Conservation (phyloP, 2,329 filamentous ascomycete genomes). For the Triangularia verruculosa region DNA sequence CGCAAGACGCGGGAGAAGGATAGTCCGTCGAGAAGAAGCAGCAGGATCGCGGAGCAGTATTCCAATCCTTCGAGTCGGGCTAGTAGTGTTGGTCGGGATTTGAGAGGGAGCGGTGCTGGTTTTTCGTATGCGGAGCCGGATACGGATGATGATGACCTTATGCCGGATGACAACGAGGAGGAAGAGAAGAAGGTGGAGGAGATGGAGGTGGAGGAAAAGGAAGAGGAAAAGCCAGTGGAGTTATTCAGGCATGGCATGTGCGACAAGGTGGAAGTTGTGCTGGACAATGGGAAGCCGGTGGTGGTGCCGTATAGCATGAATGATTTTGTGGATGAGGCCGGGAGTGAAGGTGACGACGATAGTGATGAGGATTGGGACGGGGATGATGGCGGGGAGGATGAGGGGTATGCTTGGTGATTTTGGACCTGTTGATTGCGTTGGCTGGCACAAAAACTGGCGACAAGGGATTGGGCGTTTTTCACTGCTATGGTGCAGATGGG, state of each 20-base stretch:
- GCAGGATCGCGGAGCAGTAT: conserved; percentile 37
- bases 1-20: conserved; percentile 4
- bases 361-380: conserved; percentile 55
- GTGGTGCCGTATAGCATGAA: conserved; percentile 68
- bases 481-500: no score
- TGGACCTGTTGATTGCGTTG: not conserved
- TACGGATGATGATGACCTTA: conserved; percentile 40
- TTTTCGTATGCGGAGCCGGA: conserved; percentile 46
- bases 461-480: no score
- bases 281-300: conserved; percentile 72
- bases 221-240: not conserved
- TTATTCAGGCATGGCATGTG: conserved; percentile 60
- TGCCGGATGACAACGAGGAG: conserved; percentile 22
- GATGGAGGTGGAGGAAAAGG: conserved; percentile 6
- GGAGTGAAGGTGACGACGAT: conserved; percentile 52
- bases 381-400: conserved; percentile 32
- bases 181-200: not conserved
- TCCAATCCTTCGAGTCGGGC: conserved; percentile 35
- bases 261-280: conserved; percentile 64
- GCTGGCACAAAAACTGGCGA: not conserved
- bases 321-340: conserved; percentile 61
- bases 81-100: conserved; percentile 29
- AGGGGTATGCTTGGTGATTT: conserved; percentile 15
- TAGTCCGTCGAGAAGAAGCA: conserved; percentile 21
- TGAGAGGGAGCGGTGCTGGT: conserved; percentile 18